Evolutionary conservation across 768 basidiomycete genomes (phyloP).

Genomic region (Rhizopogon sp.): DNA sequence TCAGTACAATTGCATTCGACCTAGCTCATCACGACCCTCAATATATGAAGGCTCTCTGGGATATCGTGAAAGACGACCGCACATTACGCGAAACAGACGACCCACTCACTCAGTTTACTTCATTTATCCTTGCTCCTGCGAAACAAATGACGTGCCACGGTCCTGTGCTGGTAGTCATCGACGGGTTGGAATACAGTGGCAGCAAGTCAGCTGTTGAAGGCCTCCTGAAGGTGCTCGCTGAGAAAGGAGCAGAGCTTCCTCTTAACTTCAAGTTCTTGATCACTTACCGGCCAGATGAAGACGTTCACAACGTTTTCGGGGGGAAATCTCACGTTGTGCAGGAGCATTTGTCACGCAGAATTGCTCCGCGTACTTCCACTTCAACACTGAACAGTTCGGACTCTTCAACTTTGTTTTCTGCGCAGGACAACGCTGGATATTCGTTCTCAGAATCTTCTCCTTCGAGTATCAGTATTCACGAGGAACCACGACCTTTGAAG

Average conservation of each 20-base stretch:
- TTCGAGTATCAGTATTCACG: neutral
- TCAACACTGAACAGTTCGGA: neutral
- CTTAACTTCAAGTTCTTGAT: constrained; percentile 20
- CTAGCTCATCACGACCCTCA: constrained; percentile 28
- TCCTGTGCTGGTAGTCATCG: constrained; percentile 30
- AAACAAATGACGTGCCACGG: constrained; percentile 17
- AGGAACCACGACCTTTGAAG: neutral
- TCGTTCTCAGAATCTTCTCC: neutral
- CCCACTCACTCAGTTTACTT: constrained; percentile 20
- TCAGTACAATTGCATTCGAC: constrained; percentile 29
- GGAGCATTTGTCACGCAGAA: neutral
- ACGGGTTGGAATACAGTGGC: constrained; percentile 28
- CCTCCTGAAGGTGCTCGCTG: constrained; percentile 18
- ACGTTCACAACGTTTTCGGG: constrained; percentile 7
- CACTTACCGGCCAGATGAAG: constrained; percentile 22
- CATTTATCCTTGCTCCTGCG: constrained; percentile 23
- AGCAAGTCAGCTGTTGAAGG: constrained; percentile 9
- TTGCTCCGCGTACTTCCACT: neutral
- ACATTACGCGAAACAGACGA: constrained; percentile 16
- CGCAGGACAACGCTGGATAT: neutral
- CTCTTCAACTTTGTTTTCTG: neutral
- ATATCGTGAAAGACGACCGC: constrained; percentile 13
- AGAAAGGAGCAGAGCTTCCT: constrained; percentile 10
- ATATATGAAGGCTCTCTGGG: constrained; percentile 13
- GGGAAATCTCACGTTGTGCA: constrained; percentile 1